A percentile compares a stretch with the other conserved stretches of the same genome.
phyloP scores from a whole-genome alignment of 306 rosid genomes.

The Quercus parvula region DNA sequence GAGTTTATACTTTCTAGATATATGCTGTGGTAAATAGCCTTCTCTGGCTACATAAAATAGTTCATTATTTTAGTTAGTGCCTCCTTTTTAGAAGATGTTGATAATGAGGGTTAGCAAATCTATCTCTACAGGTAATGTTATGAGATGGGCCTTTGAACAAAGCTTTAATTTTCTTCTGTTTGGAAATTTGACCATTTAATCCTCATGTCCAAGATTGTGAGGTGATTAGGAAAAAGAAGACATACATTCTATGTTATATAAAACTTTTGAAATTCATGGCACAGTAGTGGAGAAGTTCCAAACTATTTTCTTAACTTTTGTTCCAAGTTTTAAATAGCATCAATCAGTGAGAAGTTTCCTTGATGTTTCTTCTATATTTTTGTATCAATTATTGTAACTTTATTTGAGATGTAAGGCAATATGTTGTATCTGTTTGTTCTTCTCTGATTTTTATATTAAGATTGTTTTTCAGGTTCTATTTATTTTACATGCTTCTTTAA shows the following conservation, averaged over 20 bases:
- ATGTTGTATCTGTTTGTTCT: background rate
- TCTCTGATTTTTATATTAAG: background rate
- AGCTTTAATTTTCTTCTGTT: too few relatives aligned
- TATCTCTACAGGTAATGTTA: background rate
- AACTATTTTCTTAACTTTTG: background rate
- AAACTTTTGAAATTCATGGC: background rate
- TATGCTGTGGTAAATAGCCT: conserved; percentile 5
- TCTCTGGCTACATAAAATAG: background rate
- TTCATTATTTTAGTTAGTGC: background rate
- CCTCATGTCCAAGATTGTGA: background rate
- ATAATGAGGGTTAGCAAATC: background rate
- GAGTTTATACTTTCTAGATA: background rate
- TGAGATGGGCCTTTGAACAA: background rate
- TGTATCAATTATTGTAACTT: conserved; percentile 2
- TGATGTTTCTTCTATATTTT: background rate
- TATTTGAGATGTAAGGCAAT: conserved; percentile 6
- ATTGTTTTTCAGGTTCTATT: conserved; percentile 1
- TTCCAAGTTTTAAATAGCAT: background rate
- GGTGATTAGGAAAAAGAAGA: background rate
- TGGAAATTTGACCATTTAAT: background rate
- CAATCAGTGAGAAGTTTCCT: background rate
- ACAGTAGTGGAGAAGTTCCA: background rate
- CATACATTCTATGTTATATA: background rate
- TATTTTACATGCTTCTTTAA: conserved; percentile 26
- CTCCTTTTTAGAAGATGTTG: background rate